Percentiles rank a stretch among this genome's conserved stretches.
Evolutionary conservation across 768 basidiomycete species (phyloP).

Genomic region (Nidularia pulvinata): DNA sequence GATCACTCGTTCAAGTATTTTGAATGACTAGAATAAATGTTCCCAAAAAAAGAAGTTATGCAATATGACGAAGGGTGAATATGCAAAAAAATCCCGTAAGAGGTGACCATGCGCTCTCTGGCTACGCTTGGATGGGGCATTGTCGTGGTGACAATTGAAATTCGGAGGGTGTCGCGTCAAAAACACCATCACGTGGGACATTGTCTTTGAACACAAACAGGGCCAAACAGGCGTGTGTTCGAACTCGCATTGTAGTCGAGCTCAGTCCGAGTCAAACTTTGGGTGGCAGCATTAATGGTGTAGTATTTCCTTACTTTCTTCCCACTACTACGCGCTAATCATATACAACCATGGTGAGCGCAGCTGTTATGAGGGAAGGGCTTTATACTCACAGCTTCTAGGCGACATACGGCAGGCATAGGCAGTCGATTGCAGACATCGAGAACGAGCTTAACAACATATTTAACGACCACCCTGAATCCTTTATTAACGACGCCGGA

Average conservation of each 20-base stretch:
- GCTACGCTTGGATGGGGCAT: no score
- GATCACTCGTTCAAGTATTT: no score
- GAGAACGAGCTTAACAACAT: conserved; percentile 68
- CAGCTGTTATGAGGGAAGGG: no score
- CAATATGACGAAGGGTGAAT: no score
- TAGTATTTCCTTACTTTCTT: conserved; percentile 7
- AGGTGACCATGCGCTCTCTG: no score
- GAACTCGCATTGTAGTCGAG: conserved; percentile 6
- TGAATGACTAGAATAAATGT: no score
- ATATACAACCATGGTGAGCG: conserved; percentile 19
- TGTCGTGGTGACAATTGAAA: conserved; percentile 28
- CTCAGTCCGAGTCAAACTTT: conserved; percentile 2
- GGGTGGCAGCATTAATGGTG: conserved; percentile 14
- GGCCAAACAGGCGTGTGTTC: conserved; percentile 2
- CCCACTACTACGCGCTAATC: conserved; percentile 5
- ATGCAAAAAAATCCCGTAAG: no score
- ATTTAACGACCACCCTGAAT: conserved; percentile 64
- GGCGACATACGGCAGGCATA: conserved; percentile 52
- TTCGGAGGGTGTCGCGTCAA: not conserved
- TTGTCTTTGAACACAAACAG: conserved; percentile 1
- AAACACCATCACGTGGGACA: conserved; percentile 3
- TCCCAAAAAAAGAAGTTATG: no score
- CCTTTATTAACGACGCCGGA: conserved; percentile 54
- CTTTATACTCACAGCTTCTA: no score
- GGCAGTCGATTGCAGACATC: conserved; percentile 72